These are phyloP conservation scores for Peniophora sp. DNA, from an alignment of 1,284 basidiomycete species.

Conservation along the genomic window DNA sequence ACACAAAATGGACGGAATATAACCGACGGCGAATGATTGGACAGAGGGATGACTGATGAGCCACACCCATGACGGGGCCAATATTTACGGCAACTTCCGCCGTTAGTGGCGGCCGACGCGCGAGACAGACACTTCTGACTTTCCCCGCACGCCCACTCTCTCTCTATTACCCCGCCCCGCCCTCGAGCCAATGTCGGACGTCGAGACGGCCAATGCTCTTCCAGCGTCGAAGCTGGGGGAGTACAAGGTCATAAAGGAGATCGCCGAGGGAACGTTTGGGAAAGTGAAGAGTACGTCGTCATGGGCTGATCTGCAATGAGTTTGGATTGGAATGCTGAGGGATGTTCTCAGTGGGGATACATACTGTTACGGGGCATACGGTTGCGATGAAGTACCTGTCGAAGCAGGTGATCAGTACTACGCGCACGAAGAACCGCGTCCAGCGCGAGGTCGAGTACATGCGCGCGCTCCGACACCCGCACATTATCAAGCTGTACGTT, in stretches of 20 bases:
- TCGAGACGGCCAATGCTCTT: slow-evolving; percentile 8
- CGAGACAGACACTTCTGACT: neutral
- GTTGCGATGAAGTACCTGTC: slow-evolving; percentile 99
- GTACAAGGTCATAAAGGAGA: slow-evolving; percentile 69
- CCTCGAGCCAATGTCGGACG: slow-evolving; percentile 8
- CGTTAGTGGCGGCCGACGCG: too few species aligned
- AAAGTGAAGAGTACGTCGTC: slow-evolving; percentile 89
- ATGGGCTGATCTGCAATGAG: too few species aligned
- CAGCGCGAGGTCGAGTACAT: slow-evolving; percentile 96
- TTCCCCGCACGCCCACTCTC: neutral
- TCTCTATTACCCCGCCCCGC: neutral
- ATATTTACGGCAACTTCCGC: too few species aligned
- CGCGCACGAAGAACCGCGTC: slow-evolving; percentile 88
- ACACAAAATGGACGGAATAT: too few species aligned
- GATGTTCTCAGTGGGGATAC: slow-evolving; percentile 70
- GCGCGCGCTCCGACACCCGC: slow-evolving; percentile 84
- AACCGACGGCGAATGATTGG: too few species aligned
- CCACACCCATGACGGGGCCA: too few species aligned
- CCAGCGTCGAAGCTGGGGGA: slow-evolving; percentile 68
- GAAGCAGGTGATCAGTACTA: slow-evolving; percentile 86
- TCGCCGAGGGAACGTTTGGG: slow-evolving; percentile 90
- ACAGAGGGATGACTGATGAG: too few species aligned
- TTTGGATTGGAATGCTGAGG: too few species aligned
- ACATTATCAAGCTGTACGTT: slow-evolving; percentile 91
- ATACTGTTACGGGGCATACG: slow-evolving; percentile 90